Conservation (phyloP, 306 rosid species). For the Calophaca sinica region DNA sequence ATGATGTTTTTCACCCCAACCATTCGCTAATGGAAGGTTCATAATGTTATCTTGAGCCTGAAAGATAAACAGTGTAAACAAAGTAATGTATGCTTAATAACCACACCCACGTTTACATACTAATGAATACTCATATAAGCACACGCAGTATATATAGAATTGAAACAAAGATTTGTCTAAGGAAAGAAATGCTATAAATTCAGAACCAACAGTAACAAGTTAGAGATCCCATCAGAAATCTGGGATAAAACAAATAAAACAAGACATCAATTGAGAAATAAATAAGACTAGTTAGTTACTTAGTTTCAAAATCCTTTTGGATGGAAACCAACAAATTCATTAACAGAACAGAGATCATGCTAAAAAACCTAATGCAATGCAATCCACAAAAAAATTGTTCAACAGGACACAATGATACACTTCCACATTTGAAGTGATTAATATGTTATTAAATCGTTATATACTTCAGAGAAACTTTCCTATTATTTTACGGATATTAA, state of each 20-base stretch:
- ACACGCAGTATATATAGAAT: background rate
- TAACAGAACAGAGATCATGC: slow-evolving; percentile 5
- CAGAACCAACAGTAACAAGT: slow-evolving; percentile 18
- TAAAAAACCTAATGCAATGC: background rate
- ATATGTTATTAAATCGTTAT: too few relatives aligned
- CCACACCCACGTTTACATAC: slow-evolving; percentile 1
- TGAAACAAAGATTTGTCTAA: too few relatives aligned
- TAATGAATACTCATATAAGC: slow-evolving; percentile 3
- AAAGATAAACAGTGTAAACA: slow-evolving; percentile 41
- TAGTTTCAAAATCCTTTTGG: background rate
- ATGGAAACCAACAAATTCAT: slow-evolving; percentile 12
- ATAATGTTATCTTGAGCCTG: slow-evolving; percentile 97
- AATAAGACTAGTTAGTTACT: slow-evolving; percentile 15
- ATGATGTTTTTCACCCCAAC: slow-evolving; percentile 96
- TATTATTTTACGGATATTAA: slow-evolving; percentile 16
- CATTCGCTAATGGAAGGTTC: slow-evolving; percentile 87
- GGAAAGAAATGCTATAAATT: background rate
- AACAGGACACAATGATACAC: slow-evolving; percentile 6
- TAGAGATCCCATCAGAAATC: slow-evolving; percentile 12
- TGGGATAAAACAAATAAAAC: background rate
- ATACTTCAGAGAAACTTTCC: slow-evolving; percentile 16
- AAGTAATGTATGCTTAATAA: slow-evolving; percentile 9
- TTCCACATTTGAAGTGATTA: slow-evolving; percentile 5
- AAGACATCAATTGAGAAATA: slow-evolving; percentile 13
- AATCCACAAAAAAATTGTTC: background rate